phyloP scores from a whole-genome alignment of 2,329 filamentous ascomycete genomes.

The Macrophomina phaseolina region DNA sequence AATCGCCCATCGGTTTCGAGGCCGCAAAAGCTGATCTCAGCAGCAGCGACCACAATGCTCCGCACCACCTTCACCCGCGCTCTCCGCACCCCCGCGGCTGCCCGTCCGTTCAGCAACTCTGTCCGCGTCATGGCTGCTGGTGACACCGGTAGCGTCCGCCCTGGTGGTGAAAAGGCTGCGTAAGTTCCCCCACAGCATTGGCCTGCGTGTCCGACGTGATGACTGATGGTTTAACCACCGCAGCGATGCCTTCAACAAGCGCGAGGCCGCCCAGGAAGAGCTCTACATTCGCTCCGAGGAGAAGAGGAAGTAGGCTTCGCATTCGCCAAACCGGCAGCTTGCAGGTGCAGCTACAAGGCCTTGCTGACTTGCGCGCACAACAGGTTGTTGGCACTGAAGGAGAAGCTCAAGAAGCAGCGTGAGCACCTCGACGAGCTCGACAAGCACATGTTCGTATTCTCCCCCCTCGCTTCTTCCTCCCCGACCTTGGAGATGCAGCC shows the following conservation, averaged over 20 bases:
- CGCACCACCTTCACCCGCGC: slow-evolving; percentile 48
- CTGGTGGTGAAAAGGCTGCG: slow-evolving; percentile 47
- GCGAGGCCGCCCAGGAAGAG: slow-evolving; percentile 87
- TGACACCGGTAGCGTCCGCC: slow-evolving; percentile 49
- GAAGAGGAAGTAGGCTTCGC: slow-evolving; percentile 71
- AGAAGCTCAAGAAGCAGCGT: slow-evolving; percentile 75
- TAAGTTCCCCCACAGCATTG: slow-evolving; percentile 31
- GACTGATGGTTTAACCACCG: not conserved
- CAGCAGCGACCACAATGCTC: slow-evolving; percentile 39
- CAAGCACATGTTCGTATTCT: slow-evolving; percentile 75
- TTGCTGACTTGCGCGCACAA: not conserved
- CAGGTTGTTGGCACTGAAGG: slow-evolving; percentile 72
- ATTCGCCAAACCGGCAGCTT: not conserved
- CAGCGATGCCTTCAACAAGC: slow-evolving; percentile 91
- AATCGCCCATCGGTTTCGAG: slow-evolving; percentile 17
- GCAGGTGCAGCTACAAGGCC: not conserved
- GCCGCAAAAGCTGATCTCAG: not conserved
- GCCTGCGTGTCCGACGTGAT: slow-evolving; percentile 28
- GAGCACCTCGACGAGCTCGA: slow-evolving; percentile 83
- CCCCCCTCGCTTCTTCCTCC: not conserved
- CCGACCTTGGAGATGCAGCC: not conserved
- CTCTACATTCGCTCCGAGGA: slow-evolving; percentile 85
- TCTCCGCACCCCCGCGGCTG: slow-evolving; percentile 44
- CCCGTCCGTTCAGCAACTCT: slow-evolving; percentile 50
- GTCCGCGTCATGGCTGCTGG: slow-evolving; percentile 51